These are phyloP conservation scores for Arbutus unedo DNA, from an alignment of 148 eudicot genomes.

Conservation along the genomic window DNA sequence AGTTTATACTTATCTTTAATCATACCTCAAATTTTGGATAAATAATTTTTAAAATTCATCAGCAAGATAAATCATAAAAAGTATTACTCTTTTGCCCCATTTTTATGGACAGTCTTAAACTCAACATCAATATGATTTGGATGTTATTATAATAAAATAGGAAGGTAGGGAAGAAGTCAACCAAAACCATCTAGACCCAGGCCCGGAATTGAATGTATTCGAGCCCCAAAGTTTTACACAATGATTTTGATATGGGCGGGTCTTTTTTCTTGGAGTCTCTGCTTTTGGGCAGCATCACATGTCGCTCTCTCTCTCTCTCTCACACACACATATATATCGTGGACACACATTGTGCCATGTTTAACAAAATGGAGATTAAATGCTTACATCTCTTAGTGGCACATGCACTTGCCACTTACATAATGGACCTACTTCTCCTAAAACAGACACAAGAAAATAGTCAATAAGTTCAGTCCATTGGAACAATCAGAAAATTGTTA, in stretches of 20 bases:
- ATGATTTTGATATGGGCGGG: constrained; percentile 14
- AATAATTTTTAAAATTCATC: too few species aligned
- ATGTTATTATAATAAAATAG: not conserved
- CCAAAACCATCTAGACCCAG: constrained; percentile 8
- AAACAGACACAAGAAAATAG: not conserved
- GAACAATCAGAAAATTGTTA: too few species aligned
- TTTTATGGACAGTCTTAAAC: too few species aligned
- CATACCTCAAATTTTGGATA: too few species aligned
- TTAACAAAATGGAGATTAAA: constrained; percentile 15
- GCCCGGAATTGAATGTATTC: not conserved
- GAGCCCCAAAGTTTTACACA: not conserved
- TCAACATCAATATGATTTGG: too few species aligned
- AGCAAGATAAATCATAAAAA: too few species aligned
- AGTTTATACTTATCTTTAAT: too few species aligned
- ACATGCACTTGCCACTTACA: constrained; percentile 22
- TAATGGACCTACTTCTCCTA: constrained; percentile 1
- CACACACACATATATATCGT: constrained; percentile 12
- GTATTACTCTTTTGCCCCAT: too few species aligned
- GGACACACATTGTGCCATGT: constrained; percentile 37
- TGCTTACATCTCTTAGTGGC: not conserved
- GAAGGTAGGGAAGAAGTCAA: not conserved
- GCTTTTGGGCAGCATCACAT: constrained; percentile 15
- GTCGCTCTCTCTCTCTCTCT: too few species aligned
- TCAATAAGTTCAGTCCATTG: not conserved
- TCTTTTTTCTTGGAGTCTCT: not conserved